A percentile compares a stretch with the other conserved stretches of the same genome.
These are phyloP conservation scores for Glycine tomentella DNA, from an alignment of 306 rosid genomes.

Conservation along the genomic window DNA sequence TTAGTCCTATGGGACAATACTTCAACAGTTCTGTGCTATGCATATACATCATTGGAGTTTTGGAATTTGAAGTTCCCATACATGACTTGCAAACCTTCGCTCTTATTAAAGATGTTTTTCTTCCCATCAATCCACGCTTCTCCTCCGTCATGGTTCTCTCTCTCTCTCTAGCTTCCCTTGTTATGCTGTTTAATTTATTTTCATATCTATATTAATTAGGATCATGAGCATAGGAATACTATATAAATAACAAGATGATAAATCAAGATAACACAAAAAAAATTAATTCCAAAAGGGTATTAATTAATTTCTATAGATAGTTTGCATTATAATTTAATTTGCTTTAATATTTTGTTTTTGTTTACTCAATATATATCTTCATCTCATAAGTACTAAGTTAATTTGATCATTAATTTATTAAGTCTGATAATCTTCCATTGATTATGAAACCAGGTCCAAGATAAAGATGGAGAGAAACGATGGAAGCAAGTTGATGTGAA, in stretches of 20 bases:
- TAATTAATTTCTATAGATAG: not conserved
- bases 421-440: not conserved
- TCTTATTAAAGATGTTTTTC: constrained; percentile 48
- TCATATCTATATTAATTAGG: not conserved
- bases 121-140: constrained; percentile 66
- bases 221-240: not conserved
- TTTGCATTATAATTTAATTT: not conserved
- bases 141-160: constrained; percentile 61
- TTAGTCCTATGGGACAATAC: constrained; percentile 69
- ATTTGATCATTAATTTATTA: not conserved
- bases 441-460: constrained; percentile 46
- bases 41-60: constrained; percentile 55
- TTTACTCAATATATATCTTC: not conserved
- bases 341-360: not conserved
- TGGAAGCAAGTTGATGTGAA: constrained; percentile 67
- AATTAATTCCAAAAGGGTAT: not conserved
- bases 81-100: constrained; percentile 36
- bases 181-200: not conserved
- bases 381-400: not conserved
- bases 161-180: not conserved
- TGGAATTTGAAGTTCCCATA: constrained; percentile 59
- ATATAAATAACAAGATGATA: not conserved
- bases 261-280: not conserved
- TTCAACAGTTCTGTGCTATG: constrained; percentile 54
- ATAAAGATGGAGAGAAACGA: constrained; percentile 49